Percentiles rank a stretch among this genome's conserved stretches.
These are phyloP conservation scores for Corynascus novoguineensis DNA, from an alignment of 495 filamentous ascomycete genomes.

Conservation along the genomic window DNA sequence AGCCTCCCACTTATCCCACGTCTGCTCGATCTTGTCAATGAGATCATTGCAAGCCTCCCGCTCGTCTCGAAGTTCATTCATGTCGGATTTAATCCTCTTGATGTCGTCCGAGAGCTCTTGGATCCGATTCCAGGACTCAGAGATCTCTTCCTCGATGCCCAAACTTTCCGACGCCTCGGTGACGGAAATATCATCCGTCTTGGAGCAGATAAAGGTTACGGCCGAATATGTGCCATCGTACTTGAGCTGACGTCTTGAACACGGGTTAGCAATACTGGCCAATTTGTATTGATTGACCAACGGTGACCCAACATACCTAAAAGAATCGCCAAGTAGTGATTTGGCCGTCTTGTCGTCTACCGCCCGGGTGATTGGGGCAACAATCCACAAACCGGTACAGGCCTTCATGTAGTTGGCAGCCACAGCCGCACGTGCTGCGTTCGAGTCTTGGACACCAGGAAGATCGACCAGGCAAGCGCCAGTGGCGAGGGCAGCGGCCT, in stretches of 20 bases:
- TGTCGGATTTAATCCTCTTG: constrained; percentile 38
- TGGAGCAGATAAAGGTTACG: constrained; percentile 62
- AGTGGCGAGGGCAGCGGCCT: constrained; percentile 55
- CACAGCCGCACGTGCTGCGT: constrained; percentile 56
- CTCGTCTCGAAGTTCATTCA: constrained; percentile 33
- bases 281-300: too few relatives aligned
- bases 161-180: constrained; percentile 32
- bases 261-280: not conserved
- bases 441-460: constrained; percentile 61
- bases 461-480: constrained; percentile 63
- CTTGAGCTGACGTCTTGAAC: constrained; percentile 49
- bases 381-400: constrained; percentile 53
- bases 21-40: constrained; percentile 31
- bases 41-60: constrained; percentile 21
- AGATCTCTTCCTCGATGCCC: constrained; percentile 44
- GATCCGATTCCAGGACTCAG: constrained; percentile 16
- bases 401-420: constrained; percentile 58
- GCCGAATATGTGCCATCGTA: constrained; percentile 55
- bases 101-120: constrained; percentile 10
- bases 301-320: constrained; percentile 33
- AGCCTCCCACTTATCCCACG: constrained; percentile 43
- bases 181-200: constrained; percentile 60
- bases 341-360: constrained; percentile 64
- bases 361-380: constrained; percentile 59
- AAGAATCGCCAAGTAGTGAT: constrained; percentile 54